Conservation (phyloP, 2,329 filamentous ascomycete species). For the Fusarium domesticum region DNA sequence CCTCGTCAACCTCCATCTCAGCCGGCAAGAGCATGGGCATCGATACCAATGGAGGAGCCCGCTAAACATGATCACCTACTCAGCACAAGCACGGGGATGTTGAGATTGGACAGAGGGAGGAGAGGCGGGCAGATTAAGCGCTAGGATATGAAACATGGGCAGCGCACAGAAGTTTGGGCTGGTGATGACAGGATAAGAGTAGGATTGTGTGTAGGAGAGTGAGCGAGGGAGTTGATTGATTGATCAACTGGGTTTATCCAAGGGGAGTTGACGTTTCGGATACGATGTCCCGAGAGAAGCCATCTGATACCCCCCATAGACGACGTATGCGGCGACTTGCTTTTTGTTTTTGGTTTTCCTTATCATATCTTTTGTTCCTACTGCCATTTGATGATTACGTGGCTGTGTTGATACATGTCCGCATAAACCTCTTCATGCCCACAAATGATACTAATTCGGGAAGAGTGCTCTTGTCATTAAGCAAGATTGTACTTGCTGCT, state of each 20-base stretch:
- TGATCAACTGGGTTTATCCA: neutral
- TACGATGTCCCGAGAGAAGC: conserved; percentile 26
- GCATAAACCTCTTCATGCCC: neutral
- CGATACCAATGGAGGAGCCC: conserved; percentile 46
- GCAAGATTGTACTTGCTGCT: conserved; percentile 14
- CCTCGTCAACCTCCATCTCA: conserved; percentile 23
- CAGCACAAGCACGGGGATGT: neutral
- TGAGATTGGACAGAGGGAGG: neutral
- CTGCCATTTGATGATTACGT: neutral
- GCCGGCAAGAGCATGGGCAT: conserved; percentile 32
- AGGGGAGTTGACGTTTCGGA: conserved; percentile 3
- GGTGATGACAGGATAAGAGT: neutral
- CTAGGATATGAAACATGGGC: neutral
- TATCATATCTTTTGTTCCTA: conserved; percentile 3
- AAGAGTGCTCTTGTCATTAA: too few species aligned
- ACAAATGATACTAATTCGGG: too few species aligned
- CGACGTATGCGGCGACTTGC: conserved; percentile 29
- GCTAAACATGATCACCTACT: conserved; percentile 6
- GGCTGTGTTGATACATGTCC: conserved; percentile 2
- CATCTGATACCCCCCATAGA: conserved; percentile 35
- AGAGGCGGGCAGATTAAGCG: neutral
- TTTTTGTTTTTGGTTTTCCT: conserved; percentile 14
- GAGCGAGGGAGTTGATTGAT: conserved; percentile 1
- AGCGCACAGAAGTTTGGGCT: neutral
- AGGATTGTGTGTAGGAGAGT: neutral